Conservation (phyloP, 257 asterid species). For the Scutellaria baicalensis region DNA sequence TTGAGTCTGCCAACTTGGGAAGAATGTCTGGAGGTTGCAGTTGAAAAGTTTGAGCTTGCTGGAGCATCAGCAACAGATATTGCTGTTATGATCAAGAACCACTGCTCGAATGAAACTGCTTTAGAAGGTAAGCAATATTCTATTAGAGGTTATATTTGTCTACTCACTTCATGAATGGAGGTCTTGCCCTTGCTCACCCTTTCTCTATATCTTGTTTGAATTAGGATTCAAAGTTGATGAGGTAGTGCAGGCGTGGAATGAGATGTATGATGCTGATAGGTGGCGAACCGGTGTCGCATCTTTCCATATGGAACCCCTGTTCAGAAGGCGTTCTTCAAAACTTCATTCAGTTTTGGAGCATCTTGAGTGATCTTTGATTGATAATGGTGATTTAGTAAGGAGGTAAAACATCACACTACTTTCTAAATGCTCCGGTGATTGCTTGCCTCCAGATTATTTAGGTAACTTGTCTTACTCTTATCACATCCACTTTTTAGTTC, state of each 20-base stretch:
- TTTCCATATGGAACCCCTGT: conserved; percentile 68
- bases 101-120: conserved; percentile 91
- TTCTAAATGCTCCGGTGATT: conserved; percentile 7
- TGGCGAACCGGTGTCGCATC: conserved; percentile 73
- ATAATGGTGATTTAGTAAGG: conserved; percentile 9
- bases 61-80: conserved; percentile 84
- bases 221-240: conserved; percentile 92
- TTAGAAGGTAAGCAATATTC: conserved; percentile 52
- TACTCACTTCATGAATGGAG: not conserved
- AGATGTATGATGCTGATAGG: conserved; percentile 82
- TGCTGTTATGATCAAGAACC: conserved; percentile 93
- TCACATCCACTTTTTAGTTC: not conserved
- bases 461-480: conserved; percentile 10
- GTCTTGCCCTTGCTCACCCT: conserved; percentile 11
- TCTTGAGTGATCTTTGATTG: conserved; percentile 29
- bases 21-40: conserved; percentile 88
- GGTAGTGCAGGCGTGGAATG: conserved; percentile 98
- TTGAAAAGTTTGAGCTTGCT: conserved; percentile 84
- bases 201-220: conserved; percentile 3
- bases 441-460: conserved; percentile 12
- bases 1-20: conserved; percentile 84
- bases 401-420: conserved; percentile 10
- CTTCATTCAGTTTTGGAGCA: conserved; percentile 73
- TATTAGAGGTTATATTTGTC: not conserved
- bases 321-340: conserved; percentile 69